Percentiles rank a stretch among this genome's conserved stretches.
Evolutionary conservation across 2,329 filamentous ascomycete species (phyloP).

Genomic region (Zymoseptoria passerinii): DNA sequence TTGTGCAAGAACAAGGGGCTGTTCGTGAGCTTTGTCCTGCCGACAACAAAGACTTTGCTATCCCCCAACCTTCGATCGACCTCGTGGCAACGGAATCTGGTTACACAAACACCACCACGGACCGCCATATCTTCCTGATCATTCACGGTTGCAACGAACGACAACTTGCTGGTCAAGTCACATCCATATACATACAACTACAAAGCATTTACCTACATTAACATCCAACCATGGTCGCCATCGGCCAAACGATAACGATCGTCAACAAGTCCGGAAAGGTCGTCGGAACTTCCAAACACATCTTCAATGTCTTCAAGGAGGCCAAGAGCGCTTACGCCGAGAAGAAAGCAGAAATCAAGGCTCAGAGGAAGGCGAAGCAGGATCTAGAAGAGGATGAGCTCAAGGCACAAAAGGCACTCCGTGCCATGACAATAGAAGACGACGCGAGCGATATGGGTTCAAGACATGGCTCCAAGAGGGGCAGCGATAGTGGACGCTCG

Average conservation of each 20-base stretch:
- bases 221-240: conserved; percentile 14
- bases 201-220: not conserved
- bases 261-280: conserved; percentile 88
- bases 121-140: not conserved
- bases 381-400: conserved; percentile 39
- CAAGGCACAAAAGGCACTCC: conserved; percentile 51
- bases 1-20: not conserved
- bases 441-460: conserved; percentile 30
- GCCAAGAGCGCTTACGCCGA: conserved; percentile 81
- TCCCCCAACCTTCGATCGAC: not conserved
- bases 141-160: conserved; percentile 1
- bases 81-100: not conserved
- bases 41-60: not conserved
- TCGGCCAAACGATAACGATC: conserved; percentile 73
- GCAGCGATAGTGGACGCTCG: conserved; percentile 18
- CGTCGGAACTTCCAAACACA: conserved; percentile 81
- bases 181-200: not conserved
- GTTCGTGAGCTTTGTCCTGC: not conserved
- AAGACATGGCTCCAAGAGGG: conserved; percentile 18
- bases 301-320: conserved; percentile 85
- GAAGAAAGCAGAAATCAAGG: conserved; percentile 73
- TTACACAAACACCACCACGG: not conserved
- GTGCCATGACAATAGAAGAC: conserved; percentile 41
- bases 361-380: conserved; percentile 54
- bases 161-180: conserved; percentile 8